phyloP scores from a whole-genome alignment of 495 filamentous ascomycete genomes.

The Talaromyces adpressus region DNA sequence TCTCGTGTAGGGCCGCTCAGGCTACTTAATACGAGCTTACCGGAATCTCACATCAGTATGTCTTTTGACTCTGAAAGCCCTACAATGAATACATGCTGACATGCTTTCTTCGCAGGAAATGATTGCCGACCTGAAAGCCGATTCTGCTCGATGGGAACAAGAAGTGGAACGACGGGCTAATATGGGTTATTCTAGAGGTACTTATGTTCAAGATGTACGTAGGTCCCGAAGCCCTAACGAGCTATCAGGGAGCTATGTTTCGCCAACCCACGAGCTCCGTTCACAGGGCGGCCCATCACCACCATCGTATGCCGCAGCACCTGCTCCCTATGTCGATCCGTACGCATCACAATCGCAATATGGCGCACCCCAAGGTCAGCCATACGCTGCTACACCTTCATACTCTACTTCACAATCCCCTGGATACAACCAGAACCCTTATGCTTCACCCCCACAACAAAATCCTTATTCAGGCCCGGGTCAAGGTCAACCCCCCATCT shows the following conservation, averaged over 20 bases:
- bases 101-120: conserved; percentile 55
- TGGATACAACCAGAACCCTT: conserved; percentile 5
- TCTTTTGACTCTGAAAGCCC: conserved; percentile 11
- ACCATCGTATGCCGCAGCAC: conserved; percentile 29
- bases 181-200: conserved; percentile 40
- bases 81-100: conserved; percentile 8
- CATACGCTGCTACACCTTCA: conserved; percentile 25
- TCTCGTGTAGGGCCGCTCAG: conserved; percentile 52
- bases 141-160: conserved; percentile 74
- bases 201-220: conserved; percentile 37
- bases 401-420: conserved; percentile 6
- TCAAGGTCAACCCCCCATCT: conserved; percentile 29
- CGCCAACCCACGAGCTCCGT: conserved; percentile 10
- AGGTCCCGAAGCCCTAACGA: conserved; percentile 19
- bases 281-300: conserved; percentile 4
- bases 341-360: conserved; percentile 31
- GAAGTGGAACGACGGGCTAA: conserved; percentile 51
- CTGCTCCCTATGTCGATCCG: conserved; percentile 15
- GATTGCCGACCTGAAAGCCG: conserved; percentile 78
- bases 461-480: conserved; percentile 32
- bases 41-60: conserved; percentile 81
- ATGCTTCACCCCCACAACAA: conserved; percentile 12
- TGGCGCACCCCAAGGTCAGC: conserved; percentile 28
- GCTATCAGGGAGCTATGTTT: conserved; percentile 10
- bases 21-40: conserved; percentile 83